Evolutionary conservation across 345 rosid genomes (phyloP), one percentile per base, ranked within the genome.

Genomic region (Salix purpurea): DNA sequence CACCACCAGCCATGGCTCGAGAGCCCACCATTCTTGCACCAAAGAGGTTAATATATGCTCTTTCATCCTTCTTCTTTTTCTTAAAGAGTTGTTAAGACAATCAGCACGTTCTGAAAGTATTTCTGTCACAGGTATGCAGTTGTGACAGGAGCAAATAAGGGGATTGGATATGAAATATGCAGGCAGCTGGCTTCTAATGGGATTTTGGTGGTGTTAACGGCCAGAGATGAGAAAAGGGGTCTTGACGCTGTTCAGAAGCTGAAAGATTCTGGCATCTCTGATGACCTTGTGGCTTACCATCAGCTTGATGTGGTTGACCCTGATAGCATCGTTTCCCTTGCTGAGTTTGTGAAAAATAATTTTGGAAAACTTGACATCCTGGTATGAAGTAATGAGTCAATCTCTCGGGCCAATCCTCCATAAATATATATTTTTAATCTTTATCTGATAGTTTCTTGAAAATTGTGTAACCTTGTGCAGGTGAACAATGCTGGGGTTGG

Each of bases 401-500:
- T 13, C 14, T 6, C 34, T 28, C 21, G 62, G 36, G 7, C 19
- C 10, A 10, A 34, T 48, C 39, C 16, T 24, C 21, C 1, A 36
- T 34, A 28, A 2, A 34, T 34, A 34, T 13, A 21, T 42, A 26
- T 50, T 8, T 71, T 11, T 67, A 14, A 8, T 71, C 28, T 48
- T 21, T 6, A 1, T 54, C 7, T 16, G 13, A 54, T n/a, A 32
- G 13, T 50, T 16, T 32, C 1, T 28, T 13, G 37, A 36, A 10
- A 23, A 28, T 30, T 9, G 70, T 56, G 11, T 3, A 32, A 58
- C 11, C 14, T 26, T 34, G 82, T 69, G 67, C 76, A 89, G 91
- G 90, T 89, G 61, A 89, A 85, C 74, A 85, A 84, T 78, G 86
- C 86, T 2, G 90, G 86, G 26, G 65, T 83, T 24, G 3, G 15